Base-by-base conservation (phyloP, 768 basidiomycete genomes). In the Termitomyces titanicus region DNA sequence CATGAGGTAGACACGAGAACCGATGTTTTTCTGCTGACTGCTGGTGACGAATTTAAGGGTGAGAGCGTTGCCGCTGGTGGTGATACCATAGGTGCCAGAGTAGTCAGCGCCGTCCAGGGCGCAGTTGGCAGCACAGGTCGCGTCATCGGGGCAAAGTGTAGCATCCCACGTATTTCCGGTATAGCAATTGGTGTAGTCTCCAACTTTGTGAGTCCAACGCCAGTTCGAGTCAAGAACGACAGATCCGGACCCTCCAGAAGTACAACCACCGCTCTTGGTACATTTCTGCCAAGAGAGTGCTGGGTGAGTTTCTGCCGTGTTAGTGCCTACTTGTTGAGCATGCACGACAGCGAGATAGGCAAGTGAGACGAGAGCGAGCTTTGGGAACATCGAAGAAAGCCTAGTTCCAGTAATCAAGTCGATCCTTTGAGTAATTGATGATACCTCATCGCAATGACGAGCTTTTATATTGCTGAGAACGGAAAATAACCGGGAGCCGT, bases 191-290 rank as follows among this genome's bases (percentile, higher is more conserved):
- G 68, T 72, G 68, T 68, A 68, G 37, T 64, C 65, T 47, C 59
- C 61, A 56, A 66, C 69, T 42, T 64, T 63, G 68, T 80, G 78
- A 35, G 77, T 64, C 79, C 79, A 82, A 59, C 81, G 79, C 80
- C 80, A 83, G 74, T 82, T 82, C 57, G 77, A 60, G 67, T 82
- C 81, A 65, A 84, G 74, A 31, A 77, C 75, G 61, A 84, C 71
- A 24, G 66, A 47, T 5, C 72, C 71, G n/a, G 54, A 35, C n/a
- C n/a, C n/a, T 20, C 64, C 56, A n/a, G 72, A 72, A 17, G 67
- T 70, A 71, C 80, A 81, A 27, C 70, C 68, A 25, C n/a, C n/a
- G n/a, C 64, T 48, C 25, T 69, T 64, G 13, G 80, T 76, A 68
- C 81, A 83, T 51, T 75, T 70, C 63, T 77, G 68, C 66, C 69